Conservation (phyloP, 495 filamentous ascomycete genomes). For the Tuber borchii region DNA sequence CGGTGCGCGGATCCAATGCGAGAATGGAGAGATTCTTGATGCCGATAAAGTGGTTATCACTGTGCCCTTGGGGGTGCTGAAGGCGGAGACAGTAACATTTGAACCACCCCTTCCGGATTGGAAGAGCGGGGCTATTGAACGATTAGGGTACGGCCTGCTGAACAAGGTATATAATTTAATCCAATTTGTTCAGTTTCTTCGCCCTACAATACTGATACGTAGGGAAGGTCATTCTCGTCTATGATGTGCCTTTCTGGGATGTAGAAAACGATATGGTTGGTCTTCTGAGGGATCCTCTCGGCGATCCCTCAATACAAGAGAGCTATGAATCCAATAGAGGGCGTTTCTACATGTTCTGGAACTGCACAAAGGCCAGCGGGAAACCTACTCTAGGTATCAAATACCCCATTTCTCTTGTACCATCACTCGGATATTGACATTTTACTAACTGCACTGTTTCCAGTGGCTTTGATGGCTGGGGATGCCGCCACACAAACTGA, state of each 20-base stretch:
- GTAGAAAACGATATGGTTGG: slow-evolving; percentile 89
- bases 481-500: slow-evolving; percentile 89
- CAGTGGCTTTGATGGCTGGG: slow-evolving; percentile 87
- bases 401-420: neutral
- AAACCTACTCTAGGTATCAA: slow-evolving; percentile 59
- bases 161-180: slow-evolving; percentile 58
- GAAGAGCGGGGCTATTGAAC: slow-evolving; percentile 73
- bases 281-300: slow-evolving; percentile 65
- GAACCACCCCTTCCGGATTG: slow-evolving; percentile 75
- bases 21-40: slow-evolving; percentile 66
- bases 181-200: neutral
- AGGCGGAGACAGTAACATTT: slow-evolving; percentile 66
- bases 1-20: slow-evolving; percentile 60
- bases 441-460: slow-evolving; percentile 15
- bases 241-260: slow-evolving; percentile 88
- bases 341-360: slow-evolving; percentile 96
- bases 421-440: neutral
- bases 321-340: slow-evolving; percentile 63
- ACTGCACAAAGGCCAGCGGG: slow-evolving; percentile 80
- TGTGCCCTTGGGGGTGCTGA: slow-evolving; percentile 82
- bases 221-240: slow-evolving; percentile 67
- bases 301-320: slow-evolving; percentile 53
- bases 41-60: slow-evolving; percentile 86
- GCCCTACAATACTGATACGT: slow-evolving; percentile 31
- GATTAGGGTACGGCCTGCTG: slow-evolving; percentile 87